phyloP scores from a whole-genome alignment of 306 rosid species.

The Elaeagnus macrophylla region DNA sequence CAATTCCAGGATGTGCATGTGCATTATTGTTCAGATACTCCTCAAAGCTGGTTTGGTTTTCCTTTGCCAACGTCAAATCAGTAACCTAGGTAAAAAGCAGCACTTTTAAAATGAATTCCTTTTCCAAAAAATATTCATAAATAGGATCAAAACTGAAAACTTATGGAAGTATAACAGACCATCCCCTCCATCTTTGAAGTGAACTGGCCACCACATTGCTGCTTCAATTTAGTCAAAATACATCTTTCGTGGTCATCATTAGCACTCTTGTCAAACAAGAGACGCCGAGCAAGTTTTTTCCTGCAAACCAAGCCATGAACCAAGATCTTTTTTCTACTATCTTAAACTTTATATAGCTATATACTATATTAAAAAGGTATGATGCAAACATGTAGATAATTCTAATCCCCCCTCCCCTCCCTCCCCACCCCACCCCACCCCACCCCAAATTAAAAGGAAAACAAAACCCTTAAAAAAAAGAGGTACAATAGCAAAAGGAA shows the following conservation, averaged over 20 bases:
- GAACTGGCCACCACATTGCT: constrained; percentile 48
- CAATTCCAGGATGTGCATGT: constrained; percentile 34
- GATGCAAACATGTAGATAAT: too few species aligned
- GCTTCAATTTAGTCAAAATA: constrained; percentile 43
- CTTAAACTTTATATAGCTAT: neutral
- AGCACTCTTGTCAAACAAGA: constrained; percentile 48
- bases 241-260: constrained; percentile 51
- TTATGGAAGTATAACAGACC: constrained; percentile 21
- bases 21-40: constrained; percentile 32
- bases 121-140: neutral
- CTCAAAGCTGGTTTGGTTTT: constrained; percentile 41
- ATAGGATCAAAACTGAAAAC: neutral
- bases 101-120: neutral
- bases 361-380: too few species aligned
- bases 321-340: neutral
- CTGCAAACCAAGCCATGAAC: constrained; percentile 19
- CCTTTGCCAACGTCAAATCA: constrained; percentile 46
- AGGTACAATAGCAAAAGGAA: neutral
- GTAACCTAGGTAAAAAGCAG: constrained; percentile 26
- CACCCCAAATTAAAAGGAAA: neutral
- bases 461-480: neutral
- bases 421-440: neutral
- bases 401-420: too few species aligned
- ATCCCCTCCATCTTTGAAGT: constrained; percentile 57
- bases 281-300: constrained; percentile 54